A percentile compares a stretch with the other conserved stretches of the same genome.
These are phyloP conservation scores for Talaromyces atroroseus DNA, from an alignment of 2,329 filamentous ascomycete species.

Conservation along the genomic window DNA sequence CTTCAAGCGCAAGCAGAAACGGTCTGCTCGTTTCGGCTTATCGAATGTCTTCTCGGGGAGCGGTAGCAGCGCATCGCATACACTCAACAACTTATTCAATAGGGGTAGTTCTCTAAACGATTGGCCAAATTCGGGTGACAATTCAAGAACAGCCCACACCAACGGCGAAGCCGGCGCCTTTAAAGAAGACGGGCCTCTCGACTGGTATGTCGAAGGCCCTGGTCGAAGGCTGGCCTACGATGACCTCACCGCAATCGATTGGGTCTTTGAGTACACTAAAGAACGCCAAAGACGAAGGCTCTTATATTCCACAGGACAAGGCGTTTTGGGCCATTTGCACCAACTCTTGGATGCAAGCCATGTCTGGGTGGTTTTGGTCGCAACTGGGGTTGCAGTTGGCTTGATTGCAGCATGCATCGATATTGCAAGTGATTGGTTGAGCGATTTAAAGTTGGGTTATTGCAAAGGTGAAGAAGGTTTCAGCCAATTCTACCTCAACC, in stretches of 20 bases:
- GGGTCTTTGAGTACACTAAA: constrained; percentile 98
- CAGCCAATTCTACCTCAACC: constrained; percentile 85
- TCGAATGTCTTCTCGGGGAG: constrained; percentile 34
- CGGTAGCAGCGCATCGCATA: constrained; percentile 22
- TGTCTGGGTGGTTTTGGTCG: constrained; percentile 82
- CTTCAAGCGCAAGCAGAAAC: constrained; percentile 41
- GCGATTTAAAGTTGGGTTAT: constrained; percentile 84
- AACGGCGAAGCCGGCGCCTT: constrained; percentile 24
- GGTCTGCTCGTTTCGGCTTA: constrained; percentile 34
- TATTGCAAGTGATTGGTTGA: constrained; percentile 86
- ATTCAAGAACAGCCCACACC: not conserved
- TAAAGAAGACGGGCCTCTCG: constrained; percentile 45
- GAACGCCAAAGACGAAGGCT: constrained; percentile 83
- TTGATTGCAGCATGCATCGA: constrained; percentile 83
- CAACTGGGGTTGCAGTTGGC: constrained; percentile 79
- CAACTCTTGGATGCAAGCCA: constrained; percentile 79
- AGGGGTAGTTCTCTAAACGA: constrained; percentile 24
- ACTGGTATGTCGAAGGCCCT: constrained; percentile 88
- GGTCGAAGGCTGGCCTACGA: constrained; percentile 90
- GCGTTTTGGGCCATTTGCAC: constrained; percentile 66
- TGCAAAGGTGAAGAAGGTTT: constrained; percentile 73
- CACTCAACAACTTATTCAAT: constrained; percentile 20
- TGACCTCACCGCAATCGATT: constrained; percentile 94
- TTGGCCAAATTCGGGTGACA: constrained; percentile 17
- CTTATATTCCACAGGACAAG: constrained; percentile 62